A percentile compares a stretch with the other conserved stretches of the same genome.
These are phyloP conservation scores for Polyplosphaeria fusca DNA, from an alignment of 495 filamentous ascomycete species.

Conservation along the genomic window DNA sequence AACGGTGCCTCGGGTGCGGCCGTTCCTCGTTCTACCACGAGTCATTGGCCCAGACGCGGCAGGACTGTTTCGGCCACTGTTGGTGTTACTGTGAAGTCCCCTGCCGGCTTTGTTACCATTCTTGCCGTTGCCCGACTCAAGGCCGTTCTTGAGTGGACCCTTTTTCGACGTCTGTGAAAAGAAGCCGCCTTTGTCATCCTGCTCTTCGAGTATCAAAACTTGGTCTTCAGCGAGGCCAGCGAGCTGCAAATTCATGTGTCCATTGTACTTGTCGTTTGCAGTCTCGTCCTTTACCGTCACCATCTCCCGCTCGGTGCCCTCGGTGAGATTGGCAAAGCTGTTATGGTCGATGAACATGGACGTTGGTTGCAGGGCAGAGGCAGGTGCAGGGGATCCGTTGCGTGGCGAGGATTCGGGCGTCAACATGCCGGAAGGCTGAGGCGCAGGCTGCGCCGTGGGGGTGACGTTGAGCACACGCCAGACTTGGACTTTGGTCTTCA, in stretches of 20 bases:
- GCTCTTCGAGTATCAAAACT: constrained; percentile 75
- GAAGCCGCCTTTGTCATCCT: constrained; percentile 59
- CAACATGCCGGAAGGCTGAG: constrained; percentile 47
- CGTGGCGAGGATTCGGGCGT: constrained; percentile 58
- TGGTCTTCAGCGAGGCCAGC: constrained; percentile 66
- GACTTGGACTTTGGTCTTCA: constrained; percentile 69
- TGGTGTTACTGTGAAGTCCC: constrained; percentile 26
- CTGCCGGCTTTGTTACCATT: constrained; percentile 34
- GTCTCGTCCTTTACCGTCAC: constrained; percentile 70
- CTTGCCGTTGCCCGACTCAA: constrained; percentile 44
- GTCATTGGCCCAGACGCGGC: constrained; percentile 53
- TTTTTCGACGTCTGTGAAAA: constrained; percentile 54
- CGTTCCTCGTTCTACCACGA: constrained; percentile 63
- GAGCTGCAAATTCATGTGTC: constrained; percentile 57
- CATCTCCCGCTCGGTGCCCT: constrained; percentile 65
- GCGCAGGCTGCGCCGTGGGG: constrained; percentile 31
- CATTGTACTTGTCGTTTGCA: constrained; percentile 73
- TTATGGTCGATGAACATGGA: constrained; percentile 70
- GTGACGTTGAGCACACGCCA: constrained; percentile 64
- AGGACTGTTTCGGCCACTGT: constrained; percentile 65
- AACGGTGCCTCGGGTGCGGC: constrained; percentile 66
- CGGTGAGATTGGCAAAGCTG: constrained; percentile 65
- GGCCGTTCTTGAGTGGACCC: constrained; percentile 36
- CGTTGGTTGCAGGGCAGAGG: constrained; percentile 42
- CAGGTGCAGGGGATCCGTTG: constrained; percentile 45